Percentiles rank a stretch among this genome's conserved stretches.
Conservation (phyloP, 768 basidiomycete species). For the Dioszegia hungarica region DNA sequence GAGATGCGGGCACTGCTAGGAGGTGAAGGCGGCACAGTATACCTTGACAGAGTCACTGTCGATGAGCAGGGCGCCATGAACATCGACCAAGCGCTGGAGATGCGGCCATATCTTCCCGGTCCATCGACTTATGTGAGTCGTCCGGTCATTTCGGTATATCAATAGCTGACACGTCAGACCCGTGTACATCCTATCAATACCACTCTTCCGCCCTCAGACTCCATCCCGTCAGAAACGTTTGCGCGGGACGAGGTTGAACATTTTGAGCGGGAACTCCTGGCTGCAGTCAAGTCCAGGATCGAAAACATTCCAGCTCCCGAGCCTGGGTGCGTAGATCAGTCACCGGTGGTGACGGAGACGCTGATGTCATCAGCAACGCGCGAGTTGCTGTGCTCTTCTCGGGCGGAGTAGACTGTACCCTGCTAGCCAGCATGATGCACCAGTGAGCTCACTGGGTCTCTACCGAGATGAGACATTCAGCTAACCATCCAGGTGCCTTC, state of each 20-base stretch:
- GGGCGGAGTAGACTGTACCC: slow-evolving; percentile 89
- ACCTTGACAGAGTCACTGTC: not conserved
- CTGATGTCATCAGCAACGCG: slow-evolving; percentile 41
- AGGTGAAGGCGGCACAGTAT: slow-evolving; percentile 28
- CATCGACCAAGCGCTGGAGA: not conserved
- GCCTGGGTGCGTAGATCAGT: slow-evolving; percentile 17
- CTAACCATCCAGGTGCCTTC: slow-evolving; percentile 67
- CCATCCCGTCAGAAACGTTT: not conserved
- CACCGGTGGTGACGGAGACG: not conserved
- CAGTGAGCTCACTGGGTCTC: slow-evolving; percentile 55
- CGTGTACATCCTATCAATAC: slow-evolving; percentile 5
- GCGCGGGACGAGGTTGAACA: slow-evolving; percentile 1
- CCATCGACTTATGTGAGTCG: not conserved
- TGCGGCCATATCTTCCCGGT: not conserved
- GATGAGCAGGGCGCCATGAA: not conserved
- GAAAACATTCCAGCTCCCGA: slow-evolving; percentile 59
- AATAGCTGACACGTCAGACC: slow-evolving; percentile 1
- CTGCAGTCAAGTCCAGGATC: slow-evolving; percentile 65
- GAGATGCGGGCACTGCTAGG: slow-evolving; percentile 32
- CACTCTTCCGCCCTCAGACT: not conserved
- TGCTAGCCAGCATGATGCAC: slow-evolving; percentile 74
- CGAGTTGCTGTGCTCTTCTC: slow-evolving; percentile 84
- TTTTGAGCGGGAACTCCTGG: slow-evolving; percentile 52
- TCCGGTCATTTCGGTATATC: not conserved
- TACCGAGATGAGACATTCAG: too few species aligned